These are phyloP conservation scores for Jaenimonas drosophilae DNA, from an alignment of 208 protist species.

Conservation along the genomic window DNA sequence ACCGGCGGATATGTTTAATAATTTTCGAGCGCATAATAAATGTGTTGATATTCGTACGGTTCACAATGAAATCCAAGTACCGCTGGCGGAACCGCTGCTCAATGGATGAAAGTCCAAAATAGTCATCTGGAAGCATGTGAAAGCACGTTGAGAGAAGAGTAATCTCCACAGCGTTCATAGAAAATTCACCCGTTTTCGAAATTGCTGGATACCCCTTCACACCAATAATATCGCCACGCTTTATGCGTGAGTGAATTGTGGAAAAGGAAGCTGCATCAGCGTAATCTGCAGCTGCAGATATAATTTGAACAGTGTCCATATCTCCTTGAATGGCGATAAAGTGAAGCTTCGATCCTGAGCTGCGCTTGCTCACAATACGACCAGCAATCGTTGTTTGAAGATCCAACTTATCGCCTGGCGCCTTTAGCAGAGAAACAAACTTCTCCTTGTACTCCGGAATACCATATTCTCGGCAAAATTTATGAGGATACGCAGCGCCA, in stretches of 20 bases:
- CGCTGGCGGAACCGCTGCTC: slow-evolving; percentile 96
- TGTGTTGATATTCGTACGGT: slow-evolving; percentile 88
- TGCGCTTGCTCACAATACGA: slow-evolving; percentile 72
- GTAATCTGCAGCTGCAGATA: slow-evolving; percentile 64
- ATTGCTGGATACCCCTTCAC: slow-evolving; percentile 87
- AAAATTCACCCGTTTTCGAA: slow-evolving; percentile 88
- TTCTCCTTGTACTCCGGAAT: slow-evolving; percentile 85
- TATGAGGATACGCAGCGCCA: slow-evolving; percentile 96
- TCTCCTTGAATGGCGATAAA: slow-evolving; percentile 97
- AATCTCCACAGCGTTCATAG: slow-evolving; percentile 76
- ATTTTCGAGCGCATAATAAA: slow-evolving; percentile 93
- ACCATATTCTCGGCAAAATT: slow-evolving; percentile 88
- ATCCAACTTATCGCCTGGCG: slow-evolving; percentile 30
- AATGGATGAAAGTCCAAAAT: slow-evolving; percentile 90
- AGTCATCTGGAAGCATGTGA: slow-evolving; percentile 96
- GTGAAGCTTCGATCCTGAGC: slow-evolving; percentile 90
- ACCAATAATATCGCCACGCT: slow-evolving; percentile 99
- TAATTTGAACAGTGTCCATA: slow-evolving; percentile 92
- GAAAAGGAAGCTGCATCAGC: slow-evolving; percentile 64
- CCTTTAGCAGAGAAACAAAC: slow-evolving; percentile 47
- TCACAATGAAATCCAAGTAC: slow-evolving; percentile 99
- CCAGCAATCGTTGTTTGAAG: slow-evolving; percentile 85
- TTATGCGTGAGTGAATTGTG: slow-evolving; percentile 78
- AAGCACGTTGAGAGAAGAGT: slow-evolving; percentile 95
- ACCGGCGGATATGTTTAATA: slow-evolving; percentile 97